These are phyloP conservation scores for Gracilaria domingensis DNA, from an alignment of 23 red algal genomes.

Conservation along the genomic window DNA sequence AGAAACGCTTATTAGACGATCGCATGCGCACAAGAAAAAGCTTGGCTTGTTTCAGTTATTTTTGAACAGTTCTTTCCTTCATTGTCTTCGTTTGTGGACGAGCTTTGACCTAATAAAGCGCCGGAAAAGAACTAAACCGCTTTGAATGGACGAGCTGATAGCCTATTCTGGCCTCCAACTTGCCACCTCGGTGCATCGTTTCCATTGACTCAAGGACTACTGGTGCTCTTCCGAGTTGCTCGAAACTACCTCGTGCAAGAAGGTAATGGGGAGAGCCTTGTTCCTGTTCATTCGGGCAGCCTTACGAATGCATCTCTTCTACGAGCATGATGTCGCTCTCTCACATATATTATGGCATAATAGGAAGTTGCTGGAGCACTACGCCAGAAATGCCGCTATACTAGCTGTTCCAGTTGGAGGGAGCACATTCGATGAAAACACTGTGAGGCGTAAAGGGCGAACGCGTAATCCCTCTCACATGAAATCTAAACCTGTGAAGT, in stretches of 20 bases:
- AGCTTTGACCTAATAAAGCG: not conserved
- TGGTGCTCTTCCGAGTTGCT: too few relatives aligned
- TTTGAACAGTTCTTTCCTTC: not conserved
- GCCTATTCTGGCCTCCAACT: too few relatives aligned
- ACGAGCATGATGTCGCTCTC: too few relatives aligned
- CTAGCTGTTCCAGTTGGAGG: not conserved
- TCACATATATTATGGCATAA: too few relatives aligned
- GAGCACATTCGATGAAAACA: constrained; percentile 9
- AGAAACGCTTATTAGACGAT: not conserved
- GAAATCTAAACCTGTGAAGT: not conserved
- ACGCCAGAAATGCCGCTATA: not conserved
- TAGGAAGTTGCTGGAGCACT: too few relatives aligned
- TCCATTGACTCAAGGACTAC: too few relatives aligned
- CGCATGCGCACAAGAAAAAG: not conserved
- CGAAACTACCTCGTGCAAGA: too few relatives aligned
- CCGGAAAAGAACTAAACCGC: not conserved
- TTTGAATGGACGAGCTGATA: not conserved
- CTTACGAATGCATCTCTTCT: not conserved
- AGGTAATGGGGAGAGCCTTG: too few relatives aligned
- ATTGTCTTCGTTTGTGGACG: not conserved
- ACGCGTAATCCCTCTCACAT: not conserved
- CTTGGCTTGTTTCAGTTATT: not conserved
- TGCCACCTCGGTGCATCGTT: too few relatives aligned
- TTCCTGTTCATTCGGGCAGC: not conserved
- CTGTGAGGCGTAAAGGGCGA: constrained; percentile 9